These are phyloP conservation scores for Alternaria panax DNA, from an alignment of 2,329 filamentous ascomycete genomes.

Conservation along the genomic window DNA sequence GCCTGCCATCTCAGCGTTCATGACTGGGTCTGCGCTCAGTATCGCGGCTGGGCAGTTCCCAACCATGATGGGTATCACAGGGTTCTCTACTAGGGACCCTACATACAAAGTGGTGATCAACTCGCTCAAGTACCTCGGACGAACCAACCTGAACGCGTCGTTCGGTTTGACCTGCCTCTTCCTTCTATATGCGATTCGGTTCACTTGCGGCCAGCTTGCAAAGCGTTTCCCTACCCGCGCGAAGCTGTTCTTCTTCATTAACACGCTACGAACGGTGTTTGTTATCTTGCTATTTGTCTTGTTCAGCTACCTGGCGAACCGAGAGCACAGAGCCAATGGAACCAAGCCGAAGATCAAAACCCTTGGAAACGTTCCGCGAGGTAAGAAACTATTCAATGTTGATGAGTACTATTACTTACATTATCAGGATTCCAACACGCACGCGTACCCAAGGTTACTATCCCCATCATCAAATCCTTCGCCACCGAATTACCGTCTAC, in stretches of 20 bases:
- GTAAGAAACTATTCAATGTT: slow-evolving; percentile 44
- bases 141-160: slow-evolving; percentile 74
- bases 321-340: slow-evolving; percentile 51
- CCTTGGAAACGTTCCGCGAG: slow-evolving; percentile 78
- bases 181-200: slow-evolving; percentile 75
- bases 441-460: slow-evolving; percentile 73
- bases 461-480: slow-evolving; percentile 71
- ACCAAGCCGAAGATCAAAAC: slow-evolving; percentile 73
- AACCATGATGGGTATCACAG: slow-evolving; percentile 78
- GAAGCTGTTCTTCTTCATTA: slow-evolving; percentile 86
- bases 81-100: slow-evolving; percentile 75
- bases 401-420: slow-evolving; percentile 6
- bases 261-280: slow-evolving; percentile 87
- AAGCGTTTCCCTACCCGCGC: slow-evolving; percentile 72
- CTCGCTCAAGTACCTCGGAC: slow-evolving; percentile 72
- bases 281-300: slow-evolving; percentile 91
- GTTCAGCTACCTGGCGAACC: slow-evolving; percentile 86
- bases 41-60: slow-evolving; percentile 87
- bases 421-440: slow-evolving; percentile 73
- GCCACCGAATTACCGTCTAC: slow-evolving; percentile 78
- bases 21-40: slow-evolving; percentile 94
- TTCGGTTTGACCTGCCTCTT: slow-evolving; percentile 83
- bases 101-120: slow-evolving; percentile 89
- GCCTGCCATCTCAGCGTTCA: slow-evolving; percentile 91
- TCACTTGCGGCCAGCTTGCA: slow-evolving; percentile 67